phyloP scores from a whole-genome alignment of 495 filamentous ascomycete species.

The Aspergillus saccharolyticus region DNA sequence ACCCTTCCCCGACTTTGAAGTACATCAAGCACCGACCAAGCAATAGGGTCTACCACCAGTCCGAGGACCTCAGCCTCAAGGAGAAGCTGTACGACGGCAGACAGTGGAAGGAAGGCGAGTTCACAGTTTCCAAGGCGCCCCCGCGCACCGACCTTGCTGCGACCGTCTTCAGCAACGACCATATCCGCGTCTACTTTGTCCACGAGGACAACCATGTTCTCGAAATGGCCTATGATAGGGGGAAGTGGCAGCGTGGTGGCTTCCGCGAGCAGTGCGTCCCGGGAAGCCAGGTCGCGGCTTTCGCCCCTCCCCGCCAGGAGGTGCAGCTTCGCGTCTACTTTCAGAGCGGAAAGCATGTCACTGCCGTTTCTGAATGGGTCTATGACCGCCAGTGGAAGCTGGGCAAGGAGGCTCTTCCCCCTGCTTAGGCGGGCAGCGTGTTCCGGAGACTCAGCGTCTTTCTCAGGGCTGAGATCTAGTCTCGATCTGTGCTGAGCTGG shows the following conservation, averaged over 20 bases:
- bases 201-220: conserved; percentile 4
- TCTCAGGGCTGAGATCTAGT: too few relatives aligned
- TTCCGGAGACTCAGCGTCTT: background rate
- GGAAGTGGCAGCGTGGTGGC: conserved; percentile 6
- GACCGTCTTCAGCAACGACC: background rate
- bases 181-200: conserved; percentile 6
- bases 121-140: background rate
- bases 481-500: too few relatives aligned
- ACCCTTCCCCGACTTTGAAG: background rate
- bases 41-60: conserved; percentile 6
- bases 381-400: background rate
- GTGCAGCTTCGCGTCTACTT: conserved; percentile 8
- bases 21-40: background rate
- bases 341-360: conserved; percentile 11
- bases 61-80: background rate
- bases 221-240: background rate
- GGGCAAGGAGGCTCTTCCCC: conserved; percentile 4
- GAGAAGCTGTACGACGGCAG: conserved; percentile 5
- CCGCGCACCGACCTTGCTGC: conserved; percentile 7
- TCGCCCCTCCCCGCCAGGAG: background rate
- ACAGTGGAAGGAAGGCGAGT: background rate
- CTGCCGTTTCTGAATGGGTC: conserved; percentile 10
- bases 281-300: conserved; percentile 3
- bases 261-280: conserved; percentile 6
- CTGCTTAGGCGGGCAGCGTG: background rate